A percentile compares a stretch with the other conserved stretches of the same genome.
These are phyloP conservation scores for Forsythia suspensa DNA, from an alignment of 257 asterid genomes.

Conservation along the genomic window DNA sequence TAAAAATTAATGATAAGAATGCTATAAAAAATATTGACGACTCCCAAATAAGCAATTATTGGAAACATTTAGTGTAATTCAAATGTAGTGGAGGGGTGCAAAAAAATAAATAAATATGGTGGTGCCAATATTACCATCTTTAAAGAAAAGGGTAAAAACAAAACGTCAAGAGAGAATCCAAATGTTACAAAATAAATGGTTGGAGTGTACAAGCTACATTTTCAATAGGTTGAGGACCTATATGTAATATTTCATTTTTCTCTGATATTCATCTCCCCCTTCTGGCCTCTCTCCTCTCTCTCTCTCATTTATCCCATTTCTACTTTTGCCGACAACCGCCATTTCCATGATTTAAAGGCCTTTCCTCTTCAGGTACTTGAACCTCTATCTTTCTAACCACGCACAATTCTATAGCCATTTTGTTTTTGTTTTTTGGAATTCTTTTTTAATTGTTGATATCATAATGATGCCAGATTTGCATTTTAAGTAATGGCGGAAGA, in stretches of 20 bases:
- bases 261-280: background rate
- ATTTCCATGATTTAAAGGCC: background rate
- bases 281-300: background rate
- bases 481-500: slow-evolving; percentile 9
- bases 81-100: too few species aligned
- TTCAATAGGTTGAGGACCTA: background rate
- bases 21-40: too few species aligned
- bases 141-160: background rate
- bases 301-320: background rate
- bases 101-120: too few species aligned
- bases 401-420: background rate
- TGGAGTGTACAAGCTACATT: background rate
- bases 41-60: too few species aligned
- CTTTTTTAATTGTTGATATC: background rate
- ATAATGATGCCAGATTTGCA: background rate
- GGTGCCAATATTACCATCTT: background rate
- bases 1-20: too few species aligned
- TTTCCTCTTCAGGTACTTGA: background rate
- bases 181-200: background rate
- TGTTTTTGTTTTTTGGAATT: background rate
- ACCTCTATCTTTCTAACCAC: background rate
- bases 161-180: background rate
- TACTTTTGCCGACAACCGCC: slow-evolving; percentile 5
- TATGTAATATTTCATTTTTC: background rate
- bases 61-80: too few species aligned